A percentile compares a stretch with the other conserved stretches of the same genome.
Conservation (phyloP, 495 filamentous ascomycete genomes). For the Hypoxylon crocopeplum region DNA sequence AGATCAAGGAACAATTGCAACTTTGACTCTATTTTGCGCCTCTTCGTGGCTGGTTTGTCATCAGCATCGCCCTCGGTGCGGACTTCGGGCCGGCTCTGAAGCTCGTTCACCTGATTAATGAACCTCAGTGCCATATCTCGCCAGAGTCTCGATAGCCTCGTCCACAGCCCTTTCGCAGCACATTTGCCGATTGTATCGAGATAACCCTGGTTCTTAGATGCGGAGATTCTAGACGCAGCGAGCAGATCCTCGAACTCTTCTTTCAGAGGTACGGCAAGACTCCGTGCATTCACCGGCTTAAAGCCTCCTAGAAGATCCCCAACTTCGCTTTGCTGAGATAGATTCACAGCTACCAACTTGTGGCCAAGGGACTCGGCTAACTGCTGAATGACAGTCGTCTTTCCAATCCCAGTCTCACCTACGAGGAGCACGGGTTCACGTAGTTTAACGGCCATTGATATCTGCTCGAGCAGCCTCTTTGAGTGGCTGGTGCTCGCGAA, state of each 20-base stretch:
- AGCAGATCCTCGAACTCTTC: conserved; percentile 94
- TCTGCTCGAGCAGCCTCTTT: conserved; percentile 77
- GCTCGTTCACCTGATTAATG: conserved; percentile 67
- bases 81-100: conserved; percentile 45
- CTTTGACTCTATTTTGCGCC: conserved; percentile 78
- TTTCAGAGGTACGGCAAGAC: conserved; percentile 85
- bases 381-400: conserved; percentile 94
- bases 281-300: conserved; percentile 91
- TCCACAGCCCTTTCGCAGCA: conserved; percentile 84
- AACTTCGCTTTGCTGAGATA: conserved; percentile 97
- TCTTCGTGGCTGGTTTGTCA: conserved; percentile 75
- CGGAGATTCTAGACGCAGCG: conserved; percentile 77
- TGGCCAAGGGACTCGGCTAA: conserved; percentile 80
- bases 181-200: conserved; percentile 78
- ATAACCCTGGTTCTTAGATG: conserved; percentile 85
- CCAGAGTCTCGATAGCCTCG: conserved; percentile 81
- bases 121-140: conserved; percentile 87
- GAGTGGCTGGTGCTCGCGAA: conserved; percentile 81
- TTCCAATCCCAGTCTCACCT: conserved; percentile 97
- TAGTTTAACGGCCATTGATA: conserved; percentile 80
- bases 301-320: conserved; percentile 93
- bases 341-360: conserved; percentile 86
- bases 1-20: conserved; percentile 63
- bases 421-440: conserved; percentile 90
- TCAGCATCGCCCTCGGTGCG: conserved; percentile 44